A percentile compares a stretch with the other conserved stretches of the same genome.
phyloP scores from a whole-genome alignment of 2,329 filamentous ascomycete genomes.

The Aspergillus tubingensis region DNA sequence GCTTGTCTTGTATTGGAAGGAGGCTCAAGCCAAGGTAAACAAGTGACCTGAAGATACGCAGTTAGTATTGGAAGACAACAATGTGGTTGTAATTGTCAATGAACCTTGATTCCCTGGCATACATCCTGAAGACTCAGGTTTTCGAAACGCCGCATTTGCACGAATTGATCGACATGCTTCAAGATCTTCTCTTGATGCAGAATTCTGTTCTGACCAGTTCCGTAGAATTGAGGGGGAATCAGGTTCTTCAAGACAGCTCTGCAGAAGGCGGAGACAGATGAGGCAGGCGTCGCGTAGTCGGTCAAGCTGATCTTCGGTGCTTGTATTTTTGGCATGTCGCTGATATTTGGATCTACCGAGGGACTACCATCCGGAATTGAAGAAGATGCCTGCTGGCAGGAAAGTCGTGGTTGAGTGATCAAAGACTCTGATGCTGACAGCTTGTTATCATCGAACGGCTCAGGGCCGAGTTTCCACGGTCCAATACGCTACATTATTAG shows the following conservation, averaged over 20 bases:
- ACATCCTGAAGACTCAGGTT: conserved; percentile 76
- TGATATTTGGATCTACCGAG: background rate
- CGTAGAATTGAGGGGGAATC: conserved; percentile 76
- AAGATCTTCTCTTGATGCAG: conserved; percentile 66
- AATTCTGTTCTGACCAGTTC: conserved; percentile 53
- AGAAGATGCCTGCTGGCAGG: conserved; percentile 14
- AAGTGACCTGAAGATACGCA: conserved; percentile 56
- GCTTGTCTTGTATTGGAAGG: conserved; percentile 47
- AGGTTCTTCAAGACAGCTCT: conserved; percentile 71
- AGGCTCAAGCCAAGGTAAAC: conserved; percentile 72
- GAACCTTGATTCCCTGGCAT: conserved; percentile 72
- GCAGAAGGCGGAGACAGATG: conserved; percentile 82
- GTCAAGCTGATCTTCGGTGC: conserved; percentile 52
- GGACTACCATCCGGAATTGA: background rate
- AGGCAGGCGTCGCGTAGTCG: conserved; percentile 66
- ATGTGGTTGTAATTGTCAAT: conserved; percentile 3
- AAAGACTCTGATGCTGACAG: conserved; percentile 23
- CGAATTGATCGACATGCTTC: conserved; percentile 72
- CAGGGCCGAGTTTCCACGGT: conserved; percentile 26
- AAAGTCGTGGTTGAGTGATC: conserved; percentile 28
- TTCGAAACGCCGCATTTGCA: conserved; percentile 78
- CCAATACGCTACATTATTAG: conserved; percentile 25
- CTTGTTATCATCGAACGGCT: background rate
- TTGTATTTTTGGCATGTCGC: conserved; percentile 5
- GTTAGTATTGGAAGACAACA: background rate